A percentile compares a stretch with the other conserved stretches of the same genome.
phyloP scores from a whole-genome alignment of 1,139 yeast species.

The Pichia norvegensis region DNA sequence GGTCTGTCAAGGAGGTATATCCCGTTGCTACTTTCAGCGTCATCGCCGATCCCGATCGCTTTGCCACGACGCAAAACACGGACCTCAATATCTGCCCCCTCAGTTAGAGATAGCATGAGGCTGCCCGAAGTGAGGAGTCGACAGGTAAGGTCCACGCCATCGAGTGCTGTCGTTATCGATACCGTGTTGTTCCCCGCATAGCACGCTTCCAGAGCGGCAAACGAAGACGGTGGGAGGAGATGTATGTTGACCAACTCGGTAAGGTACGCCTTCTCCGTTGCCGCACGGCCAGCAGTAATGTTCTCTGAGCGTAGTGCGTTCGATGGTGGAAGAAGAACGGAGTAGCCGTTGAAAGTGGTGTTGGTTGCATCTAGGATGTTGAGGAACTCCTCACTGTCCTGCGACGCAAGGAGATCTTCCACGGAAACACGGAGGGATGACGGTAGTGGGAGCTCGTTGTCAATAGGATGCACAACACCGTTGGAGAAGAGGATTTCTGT shows the following conservation, averaged over 20 bases:
- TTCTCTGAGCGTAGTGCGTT: conserved; percentile 49
- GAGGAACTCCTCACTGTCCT: conserved; percentile 39
- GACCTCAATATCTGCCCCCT: conserved; percentile 61
- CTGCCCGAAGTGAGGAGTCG: conserved; percentile 33
- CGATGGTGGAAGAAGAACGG: conserved; percentile 69
- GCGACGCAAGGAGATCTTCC: conserved; percentile 47
- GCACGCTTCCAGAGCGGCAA: conserved; percentile 39
- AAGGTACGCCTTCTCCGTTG: conserved; percentile 35
- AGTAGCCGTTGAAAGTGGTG: conserved; percentile 34
- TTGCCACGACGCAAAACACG: conserved; percentile 63
- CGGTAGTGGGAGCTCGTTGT: conserved; percentile 49
- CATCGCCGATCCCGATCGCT: conserved; percentile 31
- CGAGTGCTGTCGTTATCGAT: conserved; percentile 36
- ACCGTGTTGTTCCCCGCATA: conserved; percentile 14
- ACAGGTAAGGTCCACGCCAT: conserved; percentile 39
- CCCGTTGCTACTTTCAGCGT: conserved; percentile 35
- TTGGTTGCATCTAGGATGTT: conserved; percentile 38
- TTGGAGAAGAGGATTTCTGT: conserved; percentile 70
- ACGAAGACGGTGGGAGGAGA: conserved; percentile 48
- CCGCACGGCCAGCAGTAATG: conserved; percentile 33
- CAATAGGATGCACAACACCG: conserved; percentile 78
- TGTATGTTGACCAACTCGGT: conserved; percentile 59
- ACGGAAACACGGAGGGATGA: conserved; percentile 45
- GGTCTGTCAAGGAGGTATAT: conserved; percentile 69
- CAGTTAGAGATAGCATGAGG: conserved; percentile 32